phyloP scores from a whole-genome alignment of 345 rosid genomes.

The Moringa oleifera region DNA sequence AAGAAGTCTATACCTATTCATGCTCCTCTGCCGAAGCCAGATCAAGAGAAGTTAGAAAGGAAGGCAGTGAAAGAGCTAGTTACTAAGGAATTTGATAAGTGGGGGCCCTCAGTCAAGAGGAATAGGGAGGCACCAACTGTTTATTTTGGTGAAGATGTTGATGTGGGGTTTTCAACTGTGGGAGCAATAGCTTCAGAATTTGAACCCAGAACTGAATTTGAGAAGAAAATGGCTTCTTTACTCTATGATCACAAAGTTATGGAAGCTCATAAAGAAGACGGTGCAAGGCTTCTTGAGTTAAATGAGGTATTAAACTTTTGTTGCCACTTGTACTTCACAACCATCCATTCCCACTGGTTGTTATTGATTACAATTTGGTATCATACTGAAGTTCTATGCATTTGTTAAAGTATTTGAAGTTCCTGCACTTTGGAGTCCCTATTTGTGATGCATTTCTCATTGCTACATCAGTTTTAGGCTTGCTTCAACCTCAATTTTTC shows the following conservation, averaged over 20 bases:
- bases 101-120: constrained; percentile 76
- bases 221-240: constrained; percentile 82
- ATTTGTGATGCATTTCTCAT: no score
- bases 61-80: constrained; percentile 50
- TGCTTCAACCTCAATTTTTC: background rate
- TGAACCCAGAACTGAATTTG: constrained; percentile 89
- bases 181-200: constrained; percentile 93
- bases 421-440: background rate
- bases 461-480: background rate
- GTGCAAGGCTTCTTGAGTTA: constrained; percentile 77
- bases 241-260: constrained; percentile 49
- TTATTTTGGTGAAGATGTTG: constrained; percentile 63
- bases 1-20: constrained; percentile 49
- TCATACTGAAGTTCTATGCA: background rate
- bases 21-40: constrained; percentile 75
- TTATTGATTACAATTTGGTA: background rate
- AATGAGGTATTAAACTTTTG: constrained; percentile 46
- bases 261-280: constrained; percentile 83
- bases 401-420: background rate
- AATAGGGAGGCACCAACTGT: constrained; percentile 85
- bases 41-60: constrained; percentile 73
- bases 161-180: constrained; percentile 72
- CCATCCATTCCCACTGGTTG: background rate
- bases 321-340: background rate
- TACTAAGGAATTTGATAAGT: constrained; percentile 59